These are phyloP conservation scores for Chaetomium sp. DNA, from an alignment of 2,329 filamentous ascomycete genomes.

Conservation along the genomic window DNA sequence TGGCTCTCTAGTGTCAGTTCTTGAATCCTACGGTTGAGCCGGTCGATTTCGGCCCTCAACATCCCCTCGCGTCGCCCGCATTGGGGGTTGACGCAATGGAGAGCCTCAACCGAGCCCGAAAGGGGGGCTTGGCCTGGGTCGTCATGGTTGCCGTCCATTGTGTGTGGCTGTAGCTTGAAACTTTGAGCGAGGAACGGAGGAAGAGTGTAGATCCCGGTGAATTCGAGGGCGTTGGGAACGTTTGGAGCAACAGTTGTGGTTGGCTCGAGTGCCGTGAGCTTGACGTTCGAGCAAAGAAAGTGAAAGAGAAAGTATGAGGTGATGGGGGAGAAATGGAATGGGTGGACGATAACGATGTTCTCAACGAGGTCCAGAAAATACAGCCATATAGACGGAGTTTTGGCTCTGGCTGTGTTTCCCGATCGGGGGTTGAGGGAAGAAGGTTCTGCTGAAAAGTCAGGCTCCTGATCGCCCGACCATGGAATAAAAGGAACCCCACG, in stretches of 20 bases:
- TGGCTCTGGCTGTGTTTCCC: neutral
- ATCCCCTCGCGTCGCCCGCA: neutral
- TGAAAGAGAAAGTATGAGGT: neutral
- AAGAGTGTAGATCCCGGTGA: neutral
- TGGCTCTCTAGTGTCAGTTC: no score
- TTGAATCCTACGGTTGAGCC: neutral
- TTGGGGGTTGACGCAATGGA: constrained; percentile 2
- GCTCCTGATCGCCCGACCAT: neutral
- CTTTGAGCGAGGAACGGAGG: neutral
- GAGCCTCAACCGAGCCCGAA: neutral
- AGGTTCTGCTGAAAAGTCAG: neutral
- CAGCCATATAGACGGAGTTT: neutral
- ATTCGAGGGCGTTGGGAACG: neutral
- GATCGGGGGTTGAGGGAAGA: neutral
- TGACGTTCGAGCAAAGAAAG: neutral
- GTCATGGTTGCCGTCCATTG: neutral
- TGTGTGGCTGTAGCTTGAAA: neutral
- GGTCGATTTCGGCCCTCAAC: constrained; percentile 2
- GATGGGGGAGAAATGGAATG: neutral
- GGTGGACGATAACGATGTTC: neutral
- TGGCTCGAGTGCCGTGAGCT: neutral
- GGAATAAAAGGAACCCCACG: neutral
- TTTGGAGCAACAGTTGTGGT: neutral
- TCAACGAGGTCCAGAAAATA: neutral
- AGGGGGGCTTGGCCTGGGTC: neutral